Base-by-base conservation (phyloP, 306 rosid species). In the Acacia melanoxylon region DNA sequence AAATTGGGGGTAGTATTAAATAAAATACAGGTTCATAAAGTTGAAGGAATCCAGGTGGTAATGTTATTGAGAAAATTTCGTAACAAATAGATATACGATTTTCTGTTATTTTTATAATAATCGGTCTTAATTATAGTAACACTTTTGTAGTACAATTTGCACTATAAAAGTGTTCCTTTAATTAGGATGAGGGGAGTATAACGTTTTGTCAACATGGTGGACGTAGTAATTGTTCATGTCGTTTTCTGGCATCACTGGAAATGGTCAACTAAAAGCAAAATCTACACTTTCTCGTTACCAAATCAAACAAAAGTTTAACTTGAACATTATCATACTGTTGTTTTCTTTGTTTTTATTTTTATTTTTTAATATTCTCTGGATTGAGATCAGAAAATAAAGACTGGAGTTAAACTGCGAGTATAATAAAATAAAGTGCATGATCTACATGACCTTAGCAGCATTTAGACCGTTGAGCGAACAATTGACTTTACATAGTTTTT, bases 221-320 rank as follows among this genome's bases (percentile, higher is more conserved):
- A 37, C 61, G 31, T 61, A 22, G 40, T 11, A 44, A 44, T 67
- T 69, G 58, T 44, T 33, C 27, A 22, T 80, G 79, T 52, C 37
- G 70, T 83, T 84, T 83, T 65, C 73, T 74, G 75, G 17, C 42
- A 73, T 79, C 51, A 83, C 37, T 22, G 74, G 16, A 16, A 62
- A 70, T 54, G 13, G 84, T 82, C 72, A 77, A 80, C 88, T 42
- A 63, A 82, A 86, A 24, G 25, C 61, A 79, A 62, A 79, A 68
- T 37, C 75, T 15, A 41, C 56, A 42, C 52, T 54, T 58, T 17
- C 25, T 52, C 25, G 40, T 42, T 41, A 88, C 91, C 92, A 51
- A 86, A 85, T 87, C 91, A 86, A 49, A 75, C 90, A 86, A 85
- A 88, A 79, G 85, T 75, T 80, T 85, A 86, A 81, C 80, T 86